Conservation (phyloP, 352 stramenopile species). For the Halophytophthora batemanensis region DNA sequence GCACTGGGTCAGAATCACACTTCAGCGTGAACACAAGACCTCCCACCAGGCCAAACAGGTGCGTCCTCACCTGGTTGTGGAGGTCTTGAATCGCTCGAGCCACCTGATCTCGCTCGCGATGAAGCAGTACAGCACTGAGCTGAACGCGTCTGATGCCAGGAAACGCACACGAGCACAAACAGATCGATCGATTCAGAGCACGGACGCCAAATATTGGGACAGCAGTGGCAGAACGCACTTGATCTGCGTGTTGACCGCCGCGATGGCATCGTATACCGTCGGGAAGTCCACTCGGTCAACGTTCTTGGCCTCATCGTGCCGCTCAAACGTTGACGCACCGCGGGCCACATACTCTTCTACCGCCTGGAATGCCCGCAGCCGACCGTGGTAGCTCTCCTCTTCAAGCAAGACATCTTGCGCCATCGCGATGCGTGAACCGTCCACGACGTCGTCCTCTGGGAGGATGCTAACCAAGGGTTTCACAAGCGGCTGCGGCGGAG, state of each 20-base stretch:
- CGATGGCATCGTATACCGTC: conserved; percentile 31
- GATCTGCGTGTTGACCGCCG: conserved; percentile 11
- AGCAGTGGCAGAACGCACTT: conserved; percentile 16
- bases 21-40: too few species aligned
- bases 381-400: conserved; percentile 51
- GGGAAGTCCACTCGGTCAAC: neutral
- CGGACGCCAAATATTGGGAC: neutral
- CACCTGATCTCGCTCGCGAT: conserved; percentile 15
- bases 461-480: conserved; percentile 48
- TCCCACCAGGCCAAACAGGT: neutral
- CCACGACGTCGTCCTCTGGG: conserved; percentile 41
- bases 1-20: too few species aligned
- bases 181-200: neutral
- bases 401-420: conserved; percentile 35
- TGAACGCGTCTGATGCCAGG: conserved; percentile 3
- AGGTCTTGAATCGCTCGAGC: conserved; percentile 15
- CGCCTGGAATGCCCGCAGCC: conserved; percentile 11
- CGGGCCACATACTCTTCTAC: conserved; percentile 11
- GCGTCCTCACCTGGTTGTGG: conserved; percentile 11
- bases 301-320: neutral
- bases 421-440: conserved; percentile 30
- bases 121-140: conserved; percentile 5
- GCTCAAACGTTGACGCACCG: conserved; percentile 10
- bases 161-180: neutral
- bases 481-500: conserved; percentile 25